These are phyloP conservation scores for Basidioascus undulatus DNA, from an alignment of 768 basidiomycete species.

Conservation along the genomic window DNA sequence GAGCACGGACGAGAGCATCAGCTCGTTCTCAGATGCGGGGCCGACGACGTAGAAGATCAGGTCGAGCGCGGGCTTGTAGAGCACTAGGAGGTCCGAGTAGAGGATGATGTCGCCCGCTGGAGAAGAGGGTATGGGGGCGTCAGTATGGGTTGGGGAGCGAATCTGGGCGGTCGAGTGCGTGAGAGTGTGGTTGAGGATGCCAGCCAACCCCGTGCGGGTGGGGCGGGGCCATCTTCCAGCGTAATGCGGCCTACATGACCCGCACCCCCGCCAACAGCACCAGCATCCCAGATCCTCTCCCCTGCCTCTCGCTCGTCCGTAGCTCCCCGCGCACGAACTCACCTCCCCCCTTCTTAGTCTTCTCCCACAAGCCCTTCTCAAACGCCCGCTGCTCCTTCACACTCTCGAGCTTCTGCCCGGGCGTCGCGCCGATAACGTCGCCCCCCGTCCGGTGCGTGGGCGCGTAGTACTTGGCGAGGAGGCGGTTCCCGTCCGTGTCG, in stretches of 20 bases:
- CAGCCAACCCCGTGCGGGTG: too few species aligned
- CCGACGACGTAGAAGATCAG: constrained; percentile 85
- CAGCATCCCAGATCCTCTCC: neutral
- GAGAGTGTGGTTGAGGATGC: too few species aligned
- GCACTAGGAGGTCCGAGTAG: constrained; percentile 67
- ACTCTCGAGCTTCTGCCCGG: constrained; percentile 15
- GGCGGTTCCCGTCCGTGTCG: constrained; percentile 83
- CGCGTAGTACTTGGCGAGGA: constrained; percentile 85
- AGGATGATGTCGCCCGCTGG: constrained; percentile 69
- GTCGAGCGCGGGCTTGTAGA: constrained; percentile 87
- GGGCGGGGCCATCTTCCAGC: too few species aligned
- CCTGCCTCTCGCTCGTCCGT: neutral
- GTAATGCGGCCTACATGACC: too few species aligned
- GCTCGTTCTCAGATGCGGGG: constrained; percentile 69
- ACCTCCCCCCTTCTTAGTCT: constrained; percentile 88
- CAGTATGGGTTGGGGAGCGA: neutral
- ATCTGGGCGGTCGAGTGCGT: too few species aligned
- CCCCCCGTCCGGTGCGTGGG: constrained; percentile 27
- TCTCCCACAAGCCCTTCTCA: constrained; percentile 85
- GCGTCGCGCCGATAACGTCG: neutral
- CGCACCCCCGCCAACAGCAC: too few species aligned
- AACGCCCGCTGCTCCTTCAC: constrained; percentile 85
- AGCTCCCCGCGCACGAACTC: constrained; percentile 14
- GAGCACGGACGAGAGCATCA: constrained; percentile 76
- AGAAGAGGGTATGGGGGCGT: neutral